Base-by-base conservation (phyloP, 495 filamentous ascomycete species). In the Melanomma pulvis-pyrius region DNA sequence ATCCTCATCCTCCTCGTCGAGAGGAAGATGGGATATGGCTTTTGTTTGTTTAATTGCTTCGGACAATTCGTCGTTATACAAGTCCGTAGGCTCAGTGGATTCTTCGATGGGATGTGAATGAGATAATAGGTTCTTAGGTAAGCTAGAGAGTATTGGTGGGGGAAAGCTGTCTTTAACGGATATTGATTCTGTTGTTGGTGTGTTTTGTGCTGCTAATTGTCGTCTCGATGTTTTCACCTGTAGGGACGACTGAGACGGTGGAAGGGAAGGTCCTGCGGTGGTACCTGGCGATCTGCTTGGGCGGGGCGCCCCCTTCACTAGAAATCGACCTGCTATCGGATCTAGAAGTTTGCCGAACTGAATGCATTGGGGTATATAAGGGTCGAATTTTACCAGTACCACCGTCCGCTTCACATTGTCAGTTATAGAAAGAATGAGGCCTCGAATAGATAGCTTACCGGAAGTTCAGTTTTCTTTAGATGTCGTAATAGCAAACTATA, bases 351-450 rank as follows among this genome's bases (percentile, higher is more conserved):
- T 56, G 52, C 55, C 49, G 11, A 60, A 68, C 15, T 60, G 59
- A 34, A 94, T 85, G 59, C 92, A 97, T 15, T 97, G 91, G 0
- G 91, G 76, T 3, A 90, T 86, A 71, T 92, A 98, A 1, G 79
- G 76, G 55, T 94, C 91, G 62, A 64, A 69, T 32, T 92, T 90
- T 17, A 97, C 92, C 0, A 93, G 54, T 46, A 76, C 73, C 17
- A 89, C 71, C 6, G 77, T 70, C 8, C 76, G 61, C 86, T 88
- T 44, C 26, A 36, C 19, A 39, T 13, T 8, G 13, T 63, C 54
- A 66, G 60, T 34, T 49, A 1, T 51, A 30, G 51, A 11, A 25
- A 44, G n/a, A 29, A n/a, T n/a, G n/a, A 24, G 36, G 25, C 5
- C 13, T 26, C 26, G 63, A 52, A 29, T n/a, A 12, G 52, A 67